Conservation (phyloP, 1,284 basidiomycete species). For the Rhodotorula sp. region DNA sequence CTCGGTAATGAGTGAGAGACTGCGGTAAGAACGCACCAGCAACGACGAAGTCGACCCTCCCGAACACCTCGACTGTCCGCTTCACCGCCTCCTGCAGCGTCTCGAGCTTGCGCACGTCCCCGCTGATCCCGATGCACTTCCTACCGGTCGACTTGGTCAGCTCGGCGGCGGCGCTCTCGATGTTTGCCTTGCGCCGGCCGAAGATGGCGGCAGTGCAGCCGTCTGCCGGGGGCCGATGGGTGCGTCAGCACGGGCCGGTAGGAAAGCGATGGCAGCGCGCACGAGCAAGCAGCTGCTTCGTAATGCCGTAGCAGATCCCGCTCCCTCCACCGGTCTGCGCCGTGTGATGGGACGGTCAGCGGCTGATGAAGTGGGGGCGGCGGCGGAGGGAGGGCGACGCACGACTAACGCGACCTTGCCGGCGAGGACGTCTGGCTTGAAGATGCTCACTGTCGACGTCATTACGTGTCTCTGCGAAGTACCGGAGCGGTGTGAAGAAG, state of each 20-base stretch:
- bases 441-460: slow-evolving; percentile 54
- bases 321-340: slow-evolving; percentile 33
- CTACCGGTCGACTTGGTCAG: slow-evolving; percentile 71
- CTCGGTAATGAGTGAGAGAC: neutral
- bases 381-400: slow-evolving; percentile 66
- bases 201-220: slow-evolving; percentile 46
- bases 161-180: slow-evolving; percentile 69
- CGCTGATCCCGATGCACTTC: slow-evolving; percentile 71
- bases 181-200: slow-evolving; percentile 64
- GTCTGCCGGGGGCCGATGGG: slow-evolving; percentile 49
- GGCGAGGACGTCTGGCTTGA: slow-evolving; percentile 78
- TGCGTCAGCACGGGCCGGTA: neutral
- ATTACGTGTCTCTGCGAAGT: neutral
- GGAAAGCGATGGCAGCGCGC: slow-evolving; percentile 48
- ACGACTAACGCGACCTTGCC: slow-evolving; percentile 87
- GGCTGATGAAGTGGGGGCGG: neutral
- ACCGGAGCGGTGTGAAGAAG: neutral
- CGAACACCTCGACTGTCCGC: slow-evolving; percentile 73
- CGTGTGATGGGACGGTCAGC: too few relatives aligned
- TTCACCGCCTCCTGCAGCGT: slow-evolving; percentile 73
- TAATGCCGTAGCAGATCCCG: slow-evolving; percentile 82
- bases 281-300: slow-evolving; percentile 81
- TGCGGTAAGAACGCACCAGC: slow-evolving; percentile 8
- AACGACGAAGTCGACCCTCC: slow-evolving; percentile 94
- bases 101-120: slow-evolving; percentile 78